Evolutionary conservation across 352 stramenopile species (phyloP), one percentile per base, ranked within the genome.

Genomic region (Phytophthora aleatoria): DNA sequence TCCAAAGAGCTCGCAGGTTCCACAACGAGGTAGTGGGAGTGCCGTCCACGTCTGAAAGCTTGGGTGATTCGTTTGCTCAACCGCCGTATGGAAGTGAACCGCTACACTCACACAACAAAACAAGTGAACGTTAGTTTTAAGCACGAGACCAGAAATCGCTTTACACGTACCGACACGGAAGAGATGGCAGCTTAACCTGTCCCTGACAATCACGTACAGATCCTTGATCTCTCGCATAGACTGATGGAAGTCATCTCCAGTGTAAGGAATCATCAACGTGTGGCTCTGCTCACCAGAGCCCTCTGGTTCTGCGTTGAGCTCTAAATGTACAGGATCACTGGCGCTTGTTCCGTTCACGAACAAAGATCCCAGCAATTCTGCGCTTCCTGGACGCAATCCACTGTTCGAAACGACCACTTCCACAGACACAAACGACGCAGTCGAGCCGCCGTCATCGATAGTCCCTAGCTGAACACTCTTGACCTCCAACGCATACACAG

Each of bases 401-500:
- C 20, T 47, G 56, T 87, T 87, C 30, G 55, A 67, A 9, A 88
- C 26, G 15, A 36, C 38, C 44, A 90, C 42, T 20, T 76, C 43
- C 11, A 86, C 50, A 36, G 56, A 58, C 5, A 87, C 35, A 38
- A 62, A 51, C 0, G 64, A 62, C 8, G 26, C 52, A 2, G 33
- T 64, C 0, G n/a, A 49, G 5, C 42, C 56, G 3, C 16, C 30
- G 13, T 64, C 50, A 4, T 57, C 27, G 13, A 64, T 59, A 1
- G 50, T 15, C 15, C 38, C 50, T 35, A 69, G 35, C 24, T 66
- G 24, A 28, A 77, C 36, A 39, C 41, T 49, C n/a, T 57, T 47
- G n/a, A 94, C 77, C 0, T 55, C 20, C n/a, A 92, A 30, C 6
- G 72, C 58, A 53, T 92, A 92, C 20, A 83, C 30, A 7, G 82